Percentiles rank a stretch among this genome's conserved stretches.
These are phyloP conservation scores for Teratosphaeria destructans DNA, from an alignment of 2,329 filamentous ascomycete genomes.

Conservation along the genomic window DNA sequence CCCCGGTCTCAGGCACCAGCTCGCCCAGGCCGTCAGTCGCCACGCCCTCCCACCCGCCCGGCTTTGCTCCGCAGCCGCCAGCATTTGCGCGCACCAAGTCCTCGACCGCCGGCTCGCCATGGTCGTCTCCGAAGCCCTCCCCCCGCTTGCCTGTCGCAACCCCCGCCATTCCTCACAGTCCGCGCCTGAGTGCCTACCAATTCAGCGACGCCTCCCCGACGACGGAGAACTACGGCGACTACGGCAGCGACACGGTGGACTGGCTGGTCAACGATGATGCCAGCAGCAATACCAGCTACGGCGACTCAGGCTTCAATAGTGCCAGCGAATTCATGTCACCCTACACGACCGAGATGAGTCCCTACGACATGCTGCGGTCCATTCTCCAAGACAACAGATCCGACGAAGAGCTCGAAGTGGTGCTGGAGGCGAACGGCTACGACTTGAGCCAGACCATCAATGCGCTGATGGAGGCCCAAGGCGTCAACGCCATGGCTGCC, in stretches of 20 bases:
- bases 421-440: slow-evolving; percentile 79
- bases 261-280: slow-evolving; percentile 84
- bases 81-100: slow-evolving; percentile 69
- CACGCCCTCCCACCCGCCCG: slow-evolving; percentile 73
- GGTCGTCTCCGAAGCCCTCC: slow-evolving; percentile 86
- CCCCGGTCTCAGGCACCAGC: slow-evolving; percentile 67
- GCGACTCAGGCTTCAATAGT: slow-evolving; percentile 62
- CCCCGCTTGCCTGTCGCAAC: slow-evolving; percentile 83
- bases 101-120: slow-evolving; percentile 65
- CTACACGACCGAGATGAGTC: slow-evolving; percentile 80
- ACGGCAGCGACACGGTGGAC: slow-evolving; percentile 88
- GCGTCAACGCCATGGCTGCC: slow-evolving; percentile 31
- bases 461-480: slow-evolving; percentile 69
- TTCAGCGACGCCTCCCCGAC: slow-evolving; percentile 77
- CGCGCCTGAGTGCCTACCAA: slow-evolving; percentile 87
- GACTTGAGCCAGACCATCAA: slow-evolving; percentile 88
- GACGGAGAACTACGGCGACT: slow-evolving; percentile 79
- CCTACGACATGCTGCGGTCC: slow-evolving; percentile 93
- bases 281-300: slow-evolving; percentile 69
- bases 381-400: slow-evolving; percentile 81
- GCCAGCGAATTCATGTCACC: slow-evolving; percentile 65
- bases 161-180: slow-evolving; percentile 85
- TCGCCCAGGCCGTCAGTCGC: slow-evolving; percentile 68
- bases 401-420: slow-evolving; percentile 90
- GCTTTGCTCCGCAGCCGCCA: slow-evolving; percentile 61